Conservation (phyloP, 176 grass and related monocot genomes). For the Carex cristatella region DNA sequence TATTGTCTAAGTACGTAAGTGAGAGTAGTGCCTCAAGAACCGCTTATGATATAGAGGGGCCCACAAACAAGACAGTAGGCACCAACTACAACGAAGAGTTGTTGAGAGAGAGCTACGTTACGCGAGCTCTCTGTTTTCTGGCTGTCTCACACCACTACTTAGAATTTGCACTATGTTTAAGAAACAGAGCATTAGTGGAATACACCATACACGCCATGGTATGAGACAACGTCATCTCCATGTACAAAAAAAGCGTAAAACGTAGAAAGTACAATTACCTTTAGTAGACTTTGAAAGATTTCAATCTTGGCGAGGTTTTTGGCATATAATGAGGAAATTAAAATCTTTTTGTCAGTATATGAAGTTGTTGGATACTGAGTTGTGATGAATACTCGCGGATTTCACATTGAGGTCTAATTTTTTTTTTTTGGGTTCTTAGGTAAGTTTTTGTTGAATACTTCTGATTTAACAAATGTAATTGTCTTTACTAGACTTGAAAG, state of each 20-base stretch:
- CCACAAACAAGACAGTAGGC: neutral
- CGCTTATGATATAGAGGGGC: neutral
- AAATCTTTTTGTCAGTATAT: too few relatives aligned
- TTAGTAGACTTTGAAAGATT: too few relatives aligned
- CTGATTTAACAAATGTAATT: too few relatives aligned
- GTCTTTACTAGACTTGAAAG: too few relatives aligned
- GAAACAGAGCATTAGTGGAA: neutral
- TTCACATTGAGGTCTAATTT: neutral
- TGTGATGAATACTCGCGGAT: neutral
- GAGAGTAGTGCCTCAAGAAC: neutral
- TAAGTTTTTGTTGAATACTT: neutral
- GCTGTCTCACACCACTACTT: neutral
- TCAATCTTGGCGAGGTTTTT: too few relatives aligned
- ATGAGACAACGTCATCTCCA: neutral
- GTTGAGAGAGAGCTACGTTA: neutral
- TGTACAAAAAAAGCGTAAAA: neutral
- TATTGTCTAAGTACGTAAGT: neutral
- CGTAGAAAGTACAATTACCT: too few relatives aligned
- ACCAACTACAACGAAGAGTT: constrained; percentile 13
- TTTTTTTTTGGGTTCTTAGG: too few relatives aligned
- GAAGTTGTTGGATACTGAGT: neutral
- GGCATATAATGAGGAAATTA: too few relatives aligned
- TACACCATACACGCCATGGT: neutral
- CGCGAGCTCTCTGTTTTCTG: neutral
- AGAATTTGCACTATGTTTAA: constrained; percentile 2